Evolutionary conservation across 2,329 filamentous ascomycete genomes (phyloP), one percentile per base, ranked within the genome.

Genomic region (Hypoxylon rubiginosum): DNA sequence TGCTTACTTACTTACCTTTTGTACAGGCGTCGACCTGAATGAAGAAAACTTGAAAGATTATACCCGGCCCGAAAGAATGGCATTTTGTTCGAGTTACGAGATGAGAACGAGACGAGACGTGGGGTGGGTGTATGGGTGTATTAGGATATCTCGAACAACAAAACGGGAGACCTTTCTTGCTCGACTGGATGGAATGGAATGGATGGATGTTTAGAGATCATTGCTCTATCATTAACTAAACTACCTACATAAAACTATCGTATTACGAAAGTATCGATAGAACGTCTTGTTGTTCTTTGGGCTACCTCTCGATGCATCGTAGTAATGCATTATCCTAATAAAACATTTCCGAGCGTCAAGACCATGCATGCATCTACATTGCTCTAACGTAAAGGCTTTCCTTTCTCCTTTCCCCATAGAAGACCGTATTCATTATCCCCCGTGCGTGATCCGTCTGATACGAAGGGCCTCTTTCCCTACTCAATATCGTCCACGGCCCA

Each of bases 401-500:
- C 46, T n/a, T 49, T 30, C 11, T 2, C 30, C 2, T 30, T 8
- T 8, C 21, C 19, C 19, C 13, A 8, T 34, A 46, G 4, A 24
- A 6, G 19, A 19, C 41, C 3, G n/a, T 21, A 4, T 7, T 19
- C n/a, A 19, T 43, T 17, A 19, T 17, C 8, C 39, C 17, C 39
- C n/a, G 3, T 21, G 3, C n/a, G 3, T 19, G n/a, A n/a, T 45
- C 19, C 43, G 15, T 48, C n/a, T 19, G 17, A 11, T 19, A 19
- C 19, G 17, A 10, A 26, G 19, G 3, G 15, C 3, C 13, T 9
- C 5, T 13, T 10, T n/a, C 6, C 41, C 75, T 79, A 85, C 69
- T 83, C 83, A 58, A 81, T 79, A 69, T 83, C 82, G 64, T 85
- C 84, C 77, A 85, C 79, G 48, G 79, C 80, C 80, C 83, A 83